Percentiles rank a stretch among this genome's conserved stretches.
phyloP scores from a whole-genome alignment of 805 yeast species.

The Candida suzukii region DNA sequence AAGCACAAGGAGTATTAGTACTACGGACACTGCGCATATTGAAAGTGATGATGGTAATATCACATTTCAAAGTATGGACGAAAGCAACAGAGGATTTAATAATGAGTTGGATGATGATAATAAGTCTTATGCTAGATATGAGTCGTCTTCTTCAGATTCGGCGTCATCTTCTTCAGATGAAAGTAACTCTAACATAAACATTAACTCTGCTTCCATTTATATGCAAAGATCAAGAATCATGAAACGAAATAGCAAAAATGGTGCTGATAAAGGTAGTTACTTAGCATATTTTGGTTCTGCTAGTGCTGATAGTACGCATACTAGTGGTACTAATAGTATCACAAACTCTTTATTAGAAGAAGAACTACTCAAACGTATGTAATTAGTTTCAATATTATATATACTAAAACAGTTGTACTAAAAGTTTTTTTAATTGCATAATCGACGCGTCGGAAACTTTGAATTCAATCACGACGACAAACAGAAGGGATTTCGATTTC shows the following conservation, averaged over 20 bases:
- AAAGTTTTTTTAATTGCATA: not conserved
- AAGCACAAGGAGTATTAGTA: not conserved
- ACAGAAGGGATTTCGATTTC: too few relatives aligned
- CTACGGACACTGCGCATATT: not conserved
- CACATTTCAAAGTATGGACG: not conserved
- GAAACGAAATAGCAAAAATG: not conserved
- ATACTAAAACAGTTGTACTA: too few relatives aligned
- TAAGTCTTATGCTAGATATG: not conserved
- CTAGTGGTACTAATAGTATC: constrained; percentile 16
- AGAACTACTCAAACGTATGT: constrained; percentile 12
- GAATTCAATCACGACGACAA: too few relatives aligned
- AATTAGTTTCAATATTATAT: too few relatives aligned
- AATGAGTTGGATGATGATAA: too few relatives aligned
- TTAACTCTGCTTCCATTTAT: constrained; percentile 17
- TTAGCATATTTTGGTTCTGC: not conserved
- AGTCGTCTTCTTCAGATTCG: not conserved
- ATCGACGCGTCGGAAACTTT: too few relatives aligned
- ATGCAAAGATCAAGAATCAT: constrained; percentile 14
- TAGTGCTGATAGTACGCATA: constrained; percentile 5
- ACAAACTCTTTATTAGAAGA: constrained; percentile 21
- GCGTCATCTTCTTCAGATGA: not conserved
- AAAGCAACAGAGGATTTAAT: too few relatives aligned
- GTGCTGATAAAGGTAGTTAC: not conserved
- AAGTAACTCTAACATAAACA: constrained; percentile 7
- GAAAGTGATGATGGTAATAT: too few relatives aligned